These are phyloP conservation scores for Diaporthe aspalathi DNA, from an alignment of 2,329 filamentous ascomycete species.

Conservation along the genomic window DNA sequence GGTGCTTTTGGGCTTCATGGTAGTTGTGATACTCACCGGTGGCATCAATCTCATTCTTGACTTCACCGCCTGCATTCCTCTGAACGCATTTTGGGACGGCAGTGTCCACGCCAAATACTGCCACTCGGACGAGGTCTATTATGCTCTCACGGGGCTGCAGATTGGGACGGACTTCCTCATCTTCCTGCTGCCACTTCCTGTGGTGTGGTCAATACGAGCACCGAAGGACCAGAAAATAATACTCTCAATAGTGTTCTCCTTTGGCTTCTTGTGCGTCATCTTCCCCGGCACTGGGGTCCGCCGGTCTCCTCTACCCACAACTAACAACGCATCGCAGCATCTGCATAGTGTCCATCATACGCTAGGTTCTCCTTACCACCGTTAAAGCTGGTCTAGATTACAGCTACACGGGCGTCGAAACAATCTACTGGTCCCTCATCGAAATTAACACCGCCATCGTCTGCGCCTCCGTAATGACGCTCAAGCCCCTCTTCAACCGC, in stretches of 20 bases:
- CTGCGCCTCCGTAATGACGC: conserved; percentile 46
- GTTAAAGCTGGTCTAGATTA: conserved; percentile 39
- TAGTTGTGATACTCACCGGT: conserved; percentile 40
- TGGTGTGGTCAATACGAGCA: conserved; percentile 42
- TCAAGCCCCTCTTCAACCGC: conserved; percentile 43
- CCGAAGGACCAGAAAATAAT: conserved; percentile 42
- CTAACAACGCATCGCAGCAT: conserved; percentile 40
- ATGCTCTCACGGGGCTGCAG: conserved; percentile 42
- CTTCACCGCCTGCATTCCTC: conserved; percentile 43
- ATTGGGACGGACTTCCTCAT: conserved; percentile 45
- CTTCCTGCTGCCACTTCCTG: conserved; percentile 44
- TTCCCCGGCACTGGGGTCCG: not conserved
- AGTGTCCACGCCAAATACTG: conserved; percentile 22
- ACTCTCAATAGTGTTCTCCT: conserved; percentile 43
- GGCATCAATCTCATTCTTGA: conserved; percentile 39
- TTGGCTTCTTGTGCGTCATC: conserved; percentile 43
- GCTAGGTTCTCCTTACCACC: conserved; percentile 41
- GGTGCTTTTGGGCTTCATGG: conserved; percentile 38
- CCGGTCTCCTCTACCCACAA: not conserved
- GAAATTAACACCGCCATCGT: conserved; percentile 46
- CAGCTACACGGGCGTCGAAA: conserved; percentile 41
- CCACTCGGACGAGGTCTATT: conserved; percentile 33
- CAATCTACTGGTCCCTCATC: conserved; percentile 45
- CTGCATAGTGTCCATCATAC: conserved; percentile 45
- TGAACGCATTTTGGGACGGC: conserved; percentile 41